Base-by-base conservation (phyloP, 2,329 filamentous ascomycete genomes). In the Ceratocystis smalleyi region DNA sequence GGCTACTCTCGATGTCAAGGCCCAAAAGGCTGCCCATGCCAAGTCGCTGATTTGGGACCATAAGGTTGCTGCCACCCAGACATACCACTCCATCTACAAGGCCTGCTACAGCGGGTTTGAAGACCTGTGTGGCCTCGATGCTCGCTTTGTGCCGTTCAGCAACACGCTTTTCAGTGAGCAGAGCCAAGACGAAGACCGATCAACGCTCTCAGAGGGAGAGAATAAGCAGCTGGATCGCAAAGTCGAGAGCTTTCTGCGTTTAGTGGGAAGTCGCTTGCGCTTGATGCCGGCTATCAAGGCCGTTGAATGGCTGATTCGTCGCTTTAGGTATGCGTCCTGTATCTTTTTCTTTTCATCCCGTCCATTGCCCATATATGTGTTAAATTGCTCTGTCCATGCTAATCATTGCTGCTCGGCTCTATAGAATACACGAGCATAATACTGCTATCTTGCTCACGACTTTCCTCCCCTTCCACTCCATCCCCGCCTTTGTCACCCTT, bases 11-110 rank as follows among this genome's bases (percentile, higher is more conserved):
- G 89, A 97, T 73, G 81, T 96, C 70, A 96, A 95, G 76, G 89
- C 91, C 71, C 91, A 96, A 77, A 92, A 91, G 75, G 84, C 88
- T 67, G 85, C 89, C 68, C 94, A 99, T 76, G 89, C 89, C 68
- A 92, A 96, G 75, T 99, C 94, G 63, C 78, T 99, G 67, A 89
- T 99, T 66, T 99, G 95, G 77, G 91, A 96, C 70, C 82, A 88
- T 67, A 84, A 85, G 72, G 81, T 92, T 69, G 94, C 94, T 61
- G 86, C 88, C 5, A 85, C 85, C 17, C 94, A 99, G 77, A 94
- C 86, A 71, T 96, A 92, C 74, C 89, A 96, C 72, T 88, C 86
- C 3, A 81, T 99, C 66, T 97, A 88, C 73, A 83, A 87, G 65
- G 83, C 95, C 73, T 97, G 92, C 72, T 79, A 85, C 69, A 89